phyloP scores from a whole-genome alignment of 164 flowering plant genomes.

The Vitis vinifera region ASM3070453v1 NC_081805.1:9684501-9685000 shows the following conservation, averaged over 20 bases:
- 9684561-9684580: neutral
- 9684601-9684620: neutral
- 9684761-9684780: neutral
- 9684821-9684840: too few relatives aligned
- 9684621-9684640: slow-evolving; percentile 1
- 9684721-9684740: neutral
- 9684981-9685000: slow-evolving; percentile 17
- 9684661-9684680: neutral
- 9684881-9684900: neutral
- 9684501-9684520: neutral
- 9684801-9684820: too few relatives aligned
- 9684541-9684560: neutral
- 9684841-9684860: too few relatives aligned
- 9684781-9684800: neutral
- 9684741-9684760: too few relatives aligned
- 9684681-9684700: neutral
- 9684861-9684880: too few relatives aligned
- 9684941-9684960: neutral
- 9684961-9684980: slow-evolving; percentile 15
- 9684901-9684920: neutral
- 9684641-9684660: neutral
- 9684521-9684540: neutral
- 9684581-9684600: neutral
- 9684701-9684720: slow-evolving; percentile 1
- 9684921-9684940: neutral